phyloP scores from a whole-genome alignment of 805 yeast species.

The Torulaspora franciscae region DNA sequence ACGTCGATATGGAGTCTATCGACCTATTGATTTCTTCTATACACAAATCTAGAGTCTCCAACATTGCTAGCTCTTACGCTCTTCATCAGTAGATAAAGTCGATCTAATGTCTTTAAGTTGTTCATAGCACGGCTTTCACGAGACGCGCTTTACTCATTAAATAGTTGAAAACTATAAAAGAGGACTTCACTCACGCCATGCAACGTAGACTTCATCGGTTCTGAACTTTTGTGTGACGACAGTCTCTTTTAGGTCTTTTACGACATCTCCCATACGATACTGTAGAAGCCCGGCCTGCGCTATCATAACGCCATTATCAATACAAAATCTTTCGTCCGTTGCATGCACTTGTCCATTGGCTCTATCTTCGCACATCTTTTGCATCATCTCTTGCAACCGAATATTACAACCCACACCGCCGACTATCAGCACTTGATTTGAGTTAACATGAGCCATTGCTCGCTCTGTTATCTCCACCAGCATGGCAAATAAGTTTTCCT shows the following conservation, averaged over 20 bases:
- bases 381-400: slow-evolving; percentile 94
- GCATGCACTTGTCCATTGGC: slow-evolving; percentile 80
- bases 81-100: background rate
- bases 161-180: background rate
- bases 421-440: slow-evolving; percentile 85
- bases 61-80: slow-evolving; percentile 11
- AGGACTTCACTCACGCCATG: slow-evolving; percentile 65
- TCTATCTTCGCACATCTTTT: slow-evolving; percentile 83
- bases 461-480: slow-evolving; percentile 95
- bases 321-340: slow-evolving; percentile 94
- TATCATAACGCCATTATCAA: slow-evolving; percentile 97
- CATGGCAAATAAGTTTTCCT: slow-evolving; percentile 92
- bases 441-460: slow-evolving; percentile 95
- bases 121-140: background rate
- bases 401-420: slow-evolving; percentile 99
- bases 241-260: slow-evolving; percentile 55
- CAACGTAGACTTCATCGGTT: slow-evolving; percentile 87
- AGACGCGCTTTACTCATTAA: background rate
- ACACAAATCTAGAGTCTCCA: slow-evolving; percentile 30
- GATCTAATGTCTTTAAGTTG: background rate
- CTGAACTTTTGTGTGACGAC: slow-evolving; percentile 91
- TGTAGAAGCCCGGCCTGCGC: slow-evolving; percentile 94
- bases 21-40: slow-evolving; percentile 38
- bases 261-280: slow-evolving; percentile 70
- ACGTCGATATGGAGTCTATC: slow-evolving; percentile 39